A percentile compares a stretch with the other conserved stretches of the same genome.
phyloP scores from a whole-genome alignment of 2,329 filamentous ascomycete species.

The Calonectria pauciramosa region DNA sequence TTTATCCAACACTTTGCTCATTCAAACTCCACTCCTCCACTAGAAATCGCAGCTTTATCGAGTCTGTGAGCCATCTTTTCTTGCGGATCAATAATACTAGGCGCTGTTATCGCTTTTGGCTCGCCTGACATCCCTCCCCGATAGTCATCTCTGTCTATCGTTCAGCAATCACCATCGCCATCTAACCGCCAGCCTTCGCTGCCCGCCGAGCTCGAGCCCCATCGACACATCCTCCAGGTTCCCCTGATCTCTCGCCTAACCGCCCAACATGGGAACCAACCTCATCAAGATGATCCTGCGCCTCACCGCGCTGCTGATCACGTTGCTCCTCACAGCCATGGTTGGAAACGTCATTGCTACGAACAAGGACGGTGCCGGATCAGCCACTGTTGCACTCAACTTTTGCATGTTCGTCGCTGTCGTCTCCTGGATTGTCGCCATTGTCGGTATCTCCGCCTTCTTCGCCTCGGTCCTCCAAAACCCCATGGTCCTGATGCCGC shows the following conservation, averaged over 20 bases:
- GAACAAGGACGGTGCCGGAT: constrained; percentile 59
- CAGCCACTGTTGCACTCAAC: constrained; percentile 66
- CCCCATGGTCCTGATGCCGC: constrained; percentile 65
- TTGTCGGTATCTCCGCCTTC: constrained; percentile 72
- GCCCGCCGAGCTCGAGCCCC: not conserved
- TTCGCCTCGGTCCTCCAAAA: constrained; percentile 67
- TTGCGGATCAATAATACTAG: constrained; percentile 27
- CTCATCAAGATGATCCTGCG: constrained; percentile 63
- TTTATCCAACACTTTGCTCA: constrained; percentile 33
- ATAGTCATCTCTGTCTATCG: not conserved
- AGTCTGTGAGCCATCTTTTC: constrained; percentile 31
- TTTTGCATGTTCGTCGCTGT: constrained; percentile 79
- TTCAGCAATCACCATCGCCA: constrained; percentile 3
- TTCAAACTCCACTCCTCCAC: constrained; percentile 27
- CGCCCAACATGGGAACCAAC: constrained; percentile 48
- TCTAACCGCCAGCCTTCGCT: not conserved
- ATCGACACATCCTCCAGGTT: constrained; percentile 5
- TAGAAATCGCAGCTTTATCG: constrained; percentile 32
- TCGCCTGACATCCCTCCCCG: not conserved
- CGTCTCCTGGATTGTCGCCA: constrained; percentile 73
- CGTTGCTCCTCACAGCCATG: constrained; percentile 67
- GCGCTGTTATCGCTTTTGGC: constrained; percentile 21
- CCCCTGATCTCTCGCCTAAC: constrained; percentile 19
- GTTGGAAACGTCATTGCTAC: constrained; percentile 70
- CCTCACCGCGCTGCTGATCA: constrained; percentile 63